Percentiles rank a stretch among this genome's conserved stretches.
These are phyloP conservation scores for Copromyces sp. DNA, from an alignment of 495 filamentous ascomycete genomes.

Conservation along the genomic window DNA sequence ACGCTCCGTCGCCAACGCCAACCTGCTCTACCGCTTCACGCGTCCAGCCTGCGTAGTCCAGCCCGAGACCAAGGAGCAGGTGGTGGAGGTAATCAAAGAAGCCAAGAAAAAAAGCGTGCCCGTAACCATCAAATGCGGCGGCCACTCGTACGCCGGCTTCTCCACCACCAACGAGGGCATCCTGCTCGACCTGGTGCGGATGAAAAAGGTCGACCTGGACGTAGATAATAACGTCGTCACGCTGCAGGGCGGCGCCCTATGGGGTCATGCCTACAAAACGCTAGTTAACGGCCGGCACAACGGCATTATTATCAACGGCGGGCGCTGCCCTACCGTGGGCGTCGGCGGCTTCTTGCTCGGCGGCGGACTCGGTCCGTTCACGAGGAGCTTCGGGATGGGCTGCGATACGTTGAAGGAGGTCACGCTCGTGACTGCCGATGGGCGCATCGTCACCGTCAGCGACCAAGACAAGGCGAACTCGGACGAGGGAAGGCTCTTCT, in stretches of 20 bases:
- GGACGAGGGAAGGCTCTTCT: conserved; percentile 39
- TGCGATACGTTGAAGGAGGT: conserved; percentile 10
- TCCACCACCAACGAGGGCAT: conserved; percentile 16
- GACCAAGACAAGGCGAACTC: conserved; percentile 29
- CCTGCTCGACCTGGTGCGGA: conserved; percentile 9
- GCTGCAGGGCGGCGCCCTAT: neutral
- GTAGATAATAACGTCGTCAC: neutral
- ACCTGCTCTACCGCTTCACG: conserved; percentile 16
- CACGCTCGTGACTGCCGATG: conserved; percentile 22
- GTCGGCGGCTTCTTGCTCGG: conserved; percentile 20
- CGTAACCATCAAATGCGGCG: conserved; percentile 15
- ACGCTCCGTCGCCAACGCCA: conserved; percentile 12
- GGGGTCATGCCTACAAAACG: conserved; percentile 14
- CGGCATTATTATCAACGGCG: conserved; percentile 16
- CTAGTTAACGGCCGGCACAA: conserved; percentile 8
- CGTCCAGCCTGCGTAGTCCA: conserved; percentile 14
- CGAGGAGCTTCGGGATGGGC: conserved; percentile 18
- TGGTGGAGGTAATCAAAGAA: neutral
- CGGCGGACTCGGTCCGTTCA: conserved; percentile 10
- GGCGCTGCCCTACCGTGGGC: conserved; percentile 18
- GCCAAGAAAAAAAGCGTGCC: conserved; percentile 1
- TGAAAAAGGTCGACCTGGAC: conserved; percentile 14
- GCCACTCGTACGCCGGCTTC: conserved; percentile 17
- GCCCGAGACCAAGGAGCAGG: conserved; percentile 7
- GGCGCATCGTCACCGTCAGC: conserved; percentile 31